Evolutionary conservation across 2,329 filamentous ascomycete genomes (phyloP), one percentile per base, ranked within the genome.

Genomic region (Colletotrichum liriopes): DNA sequence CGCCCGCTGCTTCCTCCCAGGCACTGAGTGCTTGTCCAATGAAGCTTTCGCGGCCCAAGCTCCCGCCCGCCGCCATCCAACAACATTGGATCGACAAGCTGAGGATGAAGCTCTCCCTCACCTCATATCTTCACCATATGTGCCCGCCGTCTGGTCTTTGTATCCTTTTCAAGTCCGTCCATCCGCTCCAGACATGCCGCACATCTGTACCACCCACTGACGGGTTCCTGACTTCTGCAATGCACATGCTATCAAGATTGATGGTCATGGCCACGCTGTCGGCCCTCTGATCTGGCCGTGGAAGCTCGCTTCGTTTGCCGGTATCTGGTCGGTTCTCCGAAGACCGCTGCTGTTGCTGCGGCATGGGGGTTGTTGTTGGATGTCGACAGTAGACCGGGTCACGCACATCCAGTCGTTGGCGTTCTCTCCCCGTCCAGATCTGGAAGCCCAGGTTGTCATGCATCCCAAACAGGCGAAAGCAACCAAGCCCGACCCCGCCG

Each of bases 201-300:
- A 32, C 41, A 29, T 37, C 47, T 58, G 32, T 51, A 39, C 41
- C 54, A 20, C 65, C 43, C 65, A 71, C 51, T 55, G 37, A 41
- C 32, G 58, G 58, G 68, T 71, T 63, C 65, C 65, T 68, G 68
- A 49, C 51, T 63, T 67, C 58, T 71, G 68, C 51, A 68, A 35
- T 52, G 51, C 58, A 58, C 49, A 32, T 32, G 7, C 23, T 18
- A 8, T 18, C 26, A 26, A 18, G 18, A 12, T 47, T 62, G 6
- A 7, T 26, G 32, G 20, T 45, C 32, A n/a, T 26, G 29, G 43
- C 59, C 45, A 49, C 3, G 32, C 20, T 55, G 5, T 14, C 52
- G 52, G 52, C 54, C 20, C n/a, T 16, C 29, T 56, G 20, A 56
- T 56, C 35, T 56, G n/a, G 32, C 32, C 32, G 32, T 32, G 54